Evolutionary conservation across 1,284 basidiomycete genomes (phyloP).

Genomic region (Cryptococcus hybrid): DNA sequence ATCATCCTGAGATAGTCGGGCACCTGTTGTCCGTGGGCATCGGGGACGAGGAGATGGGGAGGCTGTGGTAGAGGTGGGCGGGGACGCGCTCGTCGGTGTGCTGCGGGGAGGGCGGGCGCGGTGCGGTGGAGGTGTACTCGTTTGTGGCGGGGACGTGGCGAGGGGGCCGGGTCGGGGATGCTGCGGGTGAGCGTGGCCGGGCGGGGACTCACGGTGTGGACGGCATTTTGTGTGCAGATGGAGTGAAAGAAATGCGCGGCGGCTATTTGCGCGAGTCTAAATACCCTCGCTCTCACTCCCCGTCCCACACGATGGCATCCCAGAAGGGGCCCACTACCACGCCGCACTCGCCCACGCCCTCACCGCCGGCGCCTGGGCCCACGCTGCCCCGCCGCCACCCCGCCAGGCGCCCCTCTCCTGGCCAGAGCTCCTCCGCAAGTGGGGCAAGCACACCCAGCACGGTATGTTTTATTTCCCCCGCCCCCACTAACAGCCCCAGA

Average conservation of each 20-base stretch:
- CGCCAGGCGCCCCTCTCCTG: conserved; percentile 64
- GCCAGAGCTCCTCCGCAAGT: conserved; percentile 79
- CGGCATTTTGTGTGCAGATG: too few relatives aligned
- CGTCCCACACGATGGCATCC: too few relatives aligned
- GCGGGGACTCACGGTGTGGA: too few relatives aligned
- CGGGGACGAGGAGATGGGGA: conserved; percentile 44
- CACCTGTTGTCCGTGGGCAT: conserved; percentile 47
- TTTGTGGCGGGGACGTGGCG: conserved; percentile 22
- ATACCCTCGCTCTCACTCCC: too few relatives aligned
- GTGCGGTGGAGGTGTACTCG: conserved; percentile 50
- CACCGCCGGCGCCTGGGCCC: conserved; percentile 46
- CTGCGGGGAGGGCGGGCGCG: conserved; percentile 32
- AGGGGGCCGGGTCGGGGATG: too few relatives aligned
- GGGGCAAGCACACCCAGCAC: conserved; percentile 75
- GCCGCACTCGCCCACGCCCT: conserved; percentile 39
- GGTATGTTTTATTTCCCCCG: conserved; percentile 53
- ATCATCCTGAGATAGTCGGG: conserved; percentile 95
- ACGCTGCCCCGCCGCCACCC: conserved; percentile 35
- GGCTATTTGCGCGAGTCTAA: too few relatives aligned
- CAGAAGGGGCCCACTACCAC: conserved; percentile 33
- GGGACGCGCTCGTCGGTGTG: conserved; percentile 41
- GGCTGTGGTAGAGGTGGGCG: conserved; percentile 44
- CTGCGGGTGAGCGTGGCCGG: too few relatives aligned
- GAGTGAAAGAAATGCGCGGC: too few relatives aligned
- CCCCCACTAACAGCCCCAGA: conserved; percentile 18